Conservation (phyloP, 139 green algal genomes). For the Pedinophyceae sp. region DNA sequence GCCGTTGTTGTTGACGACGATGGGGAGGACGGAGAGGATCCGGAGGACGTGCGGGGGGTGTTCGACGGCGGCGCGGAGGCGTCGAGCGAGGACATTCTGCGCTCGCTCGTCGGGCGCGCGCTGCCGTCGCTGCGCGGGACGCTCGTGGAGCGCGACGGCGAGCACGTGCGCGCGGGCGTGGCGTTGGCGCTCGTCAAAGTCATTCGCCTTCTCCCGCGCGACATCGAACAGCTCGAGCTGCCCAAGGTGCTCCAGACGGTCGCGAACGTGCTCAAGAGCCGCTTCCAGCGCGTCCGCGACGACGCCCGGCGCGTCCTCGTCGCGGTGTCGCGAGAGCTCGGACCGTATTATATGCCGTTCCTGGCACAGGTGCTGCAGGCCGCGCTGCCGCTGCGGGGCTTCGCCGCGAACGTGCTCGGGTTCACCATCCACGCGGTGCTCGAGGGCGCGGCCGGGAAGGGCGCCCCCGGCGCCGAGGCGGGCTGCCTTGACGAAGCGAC, state of each 20-base stretch:
- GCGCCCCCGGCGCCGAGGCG: neutral
- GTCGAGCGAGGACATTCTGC: neutral
- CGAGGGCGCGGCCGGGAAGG: constrained; percentile 14
- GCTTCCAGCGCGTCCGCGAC: constrained; percentile 56
- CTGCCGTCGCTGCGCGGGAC: constrained; percentile 39
- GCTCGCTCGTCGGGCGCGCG: constrained; percentile 12
- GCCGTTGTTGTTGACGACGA: constrained; percentile 3
- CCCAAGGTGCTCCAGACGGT: constrained; percentile 47
- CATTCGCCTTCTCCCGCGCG: constrained; percentile 48
- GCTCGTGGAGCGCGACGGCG: constrained; percentile 23
- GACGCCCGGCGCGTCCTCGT: constrained; percentile 53
- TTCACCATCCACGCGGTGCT: constrained; percentile 71
- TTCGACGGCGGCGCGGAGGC: neutral
- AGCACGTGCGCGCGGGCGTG: constrained; percentile 45
- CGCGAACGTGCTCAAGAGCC: constrained; percentile 38
- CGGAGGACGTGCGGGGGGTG: neutral
- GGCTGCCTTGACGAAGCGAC: constrained; percentile 42
- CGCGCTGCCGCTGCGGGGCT: constrained; percentile 44
- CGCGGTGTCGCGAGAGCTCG: constrained; percentile 49
- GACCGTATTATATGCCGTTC: constrained; percentile 45
- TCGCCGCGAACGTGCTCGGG: constrained; percentile 68
- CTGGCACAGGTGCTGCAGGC: constrained; percentile 23
- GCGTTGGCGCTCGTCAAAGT: constrained; percentile 67
- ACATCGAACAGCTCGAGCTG: constrained; percentile 37
- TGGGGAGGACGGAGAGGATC: neutral